Evolutionary conservation across 108 stramenopile genomes (phyloP), one percentile per base, ranked within the genome.

Genomic region (Schizochytrium sp.): DNA sequence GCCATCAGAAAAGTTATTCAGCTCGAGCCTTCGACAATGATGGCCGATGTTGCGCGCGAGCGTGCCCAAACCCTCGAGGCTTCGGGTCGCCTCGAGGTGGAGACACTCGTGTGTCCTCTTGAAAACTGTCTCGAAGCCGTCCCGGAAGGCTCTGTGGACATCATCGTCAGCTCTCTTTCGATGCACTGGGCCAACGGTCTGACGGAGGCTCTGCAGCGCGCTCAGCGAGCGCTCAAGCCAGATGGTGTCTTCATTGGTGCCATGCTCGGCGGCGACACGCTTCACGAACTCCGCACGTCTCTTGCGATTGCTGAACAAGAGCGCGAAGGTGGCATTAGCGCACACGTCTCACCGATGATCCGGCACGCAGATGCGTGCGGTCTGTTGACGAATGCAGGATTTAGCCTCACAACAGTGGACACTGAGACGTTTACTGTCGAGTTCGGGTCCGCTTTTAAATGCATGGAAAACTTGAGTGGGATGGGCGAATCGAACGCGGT

Each of bases 101-200:
- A 83, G 28, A 25, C 51, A 18, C 48, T 83, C 6, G 19, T 83
- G 19, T n/a, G 48, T 18, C 48, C 45, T 12, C 76, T 53, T 12
- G 76, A 83, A 12, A 53, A 47, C 51, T 83, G 76, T 3, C 48
- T 53, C 48, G 76, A 83, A 6, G 45, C 51, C n/a, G 76, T 99
- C 92, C 94, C 96, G 8, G 96, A 96, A 60, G 95, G 91, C 19
- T 96, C 97, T 21, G 98, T 98, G 92, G 99, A 99, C 91, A 87
- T 98, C 5, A 97, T 98, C 34, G 91, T 98, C 44, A 97, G 96
- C 88, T 95, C 93, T 57, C 92, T 95, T 88, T 58, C 94, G 5
- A 88, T 99, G 87, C 98, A 99, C 88, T 99, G 98, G 98, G 92
- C 97, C 60, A 98, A 98, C 88, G 96, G 98, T 90, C 91, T 99